Evolutionary conservation across 2,329 filamentous ascomycete genomes (phyloP), one percentile per base, ranked within the genome.

Genomic region (Aspergillus transmontanensis): DNA sequence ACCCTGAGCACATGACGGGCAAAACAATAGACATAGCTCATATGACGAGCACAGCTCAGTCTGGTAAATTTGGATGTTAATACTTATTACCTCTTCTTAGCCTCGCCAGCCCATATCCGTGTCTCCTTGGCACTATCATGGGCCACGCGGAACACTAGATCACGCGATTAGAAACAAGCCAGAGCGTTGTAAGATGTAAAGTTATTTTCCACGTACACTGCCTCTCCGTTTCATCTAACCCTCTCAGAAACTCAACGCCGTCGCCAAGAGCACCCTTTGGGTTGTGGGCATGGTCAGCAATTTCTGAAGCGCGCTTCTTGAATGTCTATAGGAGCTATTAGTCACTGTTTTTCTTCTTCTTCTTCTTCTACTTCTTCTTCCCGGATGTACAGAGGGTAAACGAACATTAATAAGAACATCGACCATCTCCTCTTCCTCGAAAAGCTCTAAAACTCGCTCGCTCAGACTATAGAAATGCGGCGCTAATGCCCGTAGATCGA

Each of bases 221-320:
- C 69, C 94, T 86, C 81, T 99, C 95, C 78, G 89, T 93, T 81
- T 98, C 94, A 73, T 98, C 95, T 61, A 99, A 78, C 0, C 94
- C 93, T 34, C 91, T 85, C 71, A 97, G 81, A 71, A 98, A 98
- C 69, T 97, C 94, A 62, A 89, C 89, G 2, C 89, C 82, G 56
- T 87, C 86, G 3, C 85, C 85, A 46, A 87, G 79, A 12, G 89
- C 89, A 16, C 90, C 89, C 11, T 90, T 88, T 4, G 90, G 90
- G 78, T 97, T 97, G 69, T 94, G 88, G 2, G 94, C 94, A 75
- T 97, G 92, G 74, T 98, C 87, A 6, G 91, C 91, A 57, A 98
- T 92, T 66, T 96, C 92, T 1, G 87, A 85, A 0, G 93, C 92
- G 55, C 95, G 85, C 57, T 87, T 85, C 68, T 94, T 92, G 79